phyloP scores from a whole-genome alignment of 768 basidiomycete genomes.

The Cystoderma amianthinum region DNA sequence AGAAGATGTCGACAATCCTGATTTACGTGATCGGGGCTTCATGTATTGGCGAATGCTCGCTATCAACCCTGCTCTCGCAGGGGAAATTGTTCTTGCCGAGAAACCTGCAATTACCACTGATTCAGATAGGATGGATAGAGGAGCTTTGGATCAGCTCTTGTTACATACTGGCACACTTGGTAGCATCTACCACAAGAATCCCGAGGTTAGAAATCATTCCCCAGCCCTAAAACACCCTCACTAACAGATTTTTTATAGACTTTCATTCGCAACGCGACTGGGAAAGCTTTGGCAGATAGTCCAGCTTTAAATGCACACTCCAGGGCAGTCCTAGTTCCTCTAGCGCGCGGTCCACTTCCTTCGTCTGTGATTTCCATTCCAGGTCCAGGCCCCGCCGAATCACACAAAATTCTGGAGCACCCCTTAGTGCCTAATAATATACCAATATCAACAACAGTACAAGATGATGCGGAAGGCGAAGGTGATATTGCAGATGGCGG shows the following conservation, averaged over 20 bases:
- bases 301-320: conserved; percentile 86
- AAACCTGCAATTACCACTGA: conserved; percentile 98
- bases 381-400: conserved; percentile 61
- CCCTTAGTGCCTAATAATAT: background rate
- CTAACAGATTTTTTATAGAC: conserved; percentile 41
- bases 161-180: conserved; percentile 91
- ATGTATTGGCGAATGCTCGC: conserved; percentile 99
- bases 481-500: conserved; percentile 10
- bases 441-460: conserved; percentile 4
- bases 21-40: conserved; percentile 93
- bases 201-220: conserved; percentile 50
- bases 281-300: conserved; percentile 78
- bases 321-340: conserved; percentile 59
- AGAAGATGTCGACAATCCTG: conserved; percentile 97
- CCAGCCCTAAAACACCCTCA: background rate
- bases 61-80: conserved; percentile 82
- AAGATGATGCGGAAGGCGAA: background rate
- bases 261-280: conserved; percentile 86
- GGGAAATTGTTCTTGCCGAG: conserved; percentile 85
- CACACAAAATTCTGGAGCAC: conserved; percentile 11
- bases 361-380: conserved; percentile 38
- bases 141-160: conserved; percentile 89
- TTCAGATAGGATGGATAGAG: conserved; percentile 95
- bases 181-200: conserved; percentile 97
- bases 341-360: conserved; percentile 46